Percentiles rank a stretch among this genome's conserved stretches.
Evolutionary conservation across 768 basidiomycete species (phyloP).

Genomic region (Dentipellis fragilis): DNA sequence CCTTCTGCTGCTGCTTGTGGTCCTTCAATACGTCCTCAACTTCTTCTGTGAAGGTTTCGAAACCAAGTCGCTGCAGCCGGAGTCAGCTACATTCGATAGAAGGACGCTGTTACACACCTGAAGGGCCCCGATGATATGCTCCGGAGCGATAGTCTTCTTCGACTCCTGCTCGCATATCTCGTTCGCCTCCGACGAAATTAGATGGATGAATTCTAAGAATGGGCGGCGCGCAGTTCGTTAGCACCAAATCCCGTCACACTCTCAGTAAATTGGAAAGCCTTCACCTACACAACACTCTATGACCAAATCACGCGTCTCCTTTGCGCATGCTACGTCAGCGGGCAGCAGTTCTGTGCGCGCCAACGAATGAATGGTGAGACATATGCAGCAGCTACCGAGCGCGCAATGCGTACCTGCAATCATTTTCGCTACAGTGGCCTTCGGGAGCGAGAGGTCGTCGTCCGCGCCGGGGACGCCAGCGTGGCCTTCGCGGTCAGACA

Average conservation of each 20-base stretch:
- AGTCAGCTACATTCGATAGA: not conserved
- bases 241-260: not conserved
- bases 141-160: constrained; percentile 98
- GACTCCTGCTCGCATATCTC: constrained; percentile 97
- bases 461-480: constrained; percentile 57
- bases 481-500: constrained; percentile 89
- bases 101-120: constrained; percentile 38
- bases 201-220: constrained; percentile 84
- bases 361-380: constrained; percentile 5
- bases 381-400: not conserved
- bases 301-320: constrained; percentile 93
- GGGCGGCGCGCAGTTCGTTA: not conserved
- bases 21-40: constrained; percentile 91
- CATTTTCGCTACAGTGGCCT: constrained; percentile 97
- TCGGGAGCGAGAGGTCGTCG: constrained; percentile 90
- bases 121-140: constrained; percentile 88
- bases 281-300: constrained; percentile 99
- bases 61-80: constrained; percentile 67
- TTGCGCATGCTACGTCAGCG: constrained; percentile 77
- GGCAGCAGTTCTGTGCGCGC: constrained; percentile 70
- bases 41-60: constrained; percentile 82
- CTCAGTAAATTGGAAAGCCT: constrained; percentile 23
- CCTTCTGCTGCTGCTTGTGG: constrained; percentile 94
- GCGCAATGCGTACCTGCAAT: constrained; percentile 56
- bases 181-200: constrained; percentile 96